phyloP scores from a whole-genome alignment of 129 eudicot species.

The Centaurea solstitialis region DNA sequence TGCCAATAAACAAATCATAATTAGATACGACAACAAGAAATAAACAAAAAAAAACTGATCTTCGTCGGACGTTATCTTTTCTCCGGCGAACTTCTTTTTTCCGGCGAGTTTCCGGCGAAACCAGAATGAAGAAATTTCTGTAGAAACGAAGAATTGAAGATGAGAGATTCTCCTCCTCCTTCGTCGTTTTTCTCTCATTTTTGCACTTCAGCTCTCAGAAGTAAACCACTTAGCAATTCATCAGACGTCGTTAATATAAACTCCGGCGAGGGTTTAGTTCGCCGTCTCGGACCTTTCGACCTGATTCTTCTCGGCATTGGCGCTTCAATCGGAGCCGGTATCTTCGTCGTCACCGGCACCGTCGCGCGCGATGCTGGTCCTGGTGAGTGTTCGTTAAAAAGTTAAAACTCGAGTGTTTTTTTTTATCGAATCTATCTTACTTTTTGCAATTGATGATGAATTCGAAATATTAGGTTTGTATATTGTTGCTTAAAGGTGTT shows the following conservation, averaged over 20 bases:
- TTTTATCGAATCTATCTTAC: background rate
- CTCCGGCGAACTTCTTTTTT: slow-evolving; percentile 29
- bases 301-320: slow-evolving; percentile 85
- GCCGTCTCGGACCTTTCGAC: slow-evolving; percentile 85
- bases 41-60: background rate
- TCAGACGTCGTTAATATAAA: slow-evolving; percentile 36
- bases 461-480: background rate
- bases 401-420: background rate
- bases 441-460: background rate
- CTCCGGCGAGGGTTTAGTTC: slow-evolving; percentile 59
- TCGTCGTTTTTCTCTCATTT: slow-evolving; percentile 46
- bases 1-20: background rate
- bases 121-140: background rate
- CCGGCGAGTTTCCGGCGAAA: slow-evolving; percentile 19
- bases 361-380: slow-evolving; percentile 96
- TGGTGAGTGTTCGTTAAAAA: slow-evolving; percentile 37
- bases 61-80: slow-evolving; percentile 12
- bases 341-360: slow-evolving; percentile 96
- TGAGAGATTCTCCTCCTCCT: slow-evolving; percentile 23
- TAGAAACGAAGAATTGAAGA: slow-evolving; percentile 2
- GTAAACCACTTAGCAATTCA: slow-evolving; percentile 58
- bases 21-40: background rate
- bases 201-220: slow-evolving; percentile 75
- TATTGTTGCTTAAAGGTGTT: background rate
- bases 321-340: slow-evolving; percentile 98